Percentiles rank a stretch among this genome's conserved stretches.
Conservation (phyloP, 2,329 filamentous ascomycete genomes). For the Penicillium palitans region DNA sequence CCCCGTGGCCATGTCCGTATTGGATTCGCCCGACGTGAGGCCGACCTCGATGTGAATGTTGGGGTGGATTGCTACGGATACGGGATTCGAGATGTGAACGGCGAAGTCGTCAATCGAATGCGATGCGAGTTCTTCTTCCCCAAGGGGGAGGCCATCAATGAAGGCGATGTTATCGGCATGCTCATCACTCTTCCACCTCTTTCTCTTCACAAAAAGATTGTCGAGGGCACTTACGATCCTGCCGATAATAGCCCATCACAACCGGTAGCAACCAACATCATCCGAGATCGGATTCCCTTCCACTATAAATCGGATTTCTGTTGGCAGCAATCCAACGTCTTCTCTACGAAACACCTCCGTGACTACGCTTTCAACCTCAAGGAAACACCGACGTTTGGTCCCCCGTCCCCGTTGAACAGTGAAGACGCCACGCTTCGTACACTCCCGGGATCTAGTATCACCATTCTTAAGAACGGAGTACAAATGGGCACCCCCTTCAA, state of each 20-base stretch:
- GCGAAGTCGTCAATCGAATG: conserved; percentile 91
- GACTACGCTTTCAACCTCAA: conserved; percentile 56
- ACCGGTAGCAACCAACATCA: conserved; percentile 70
- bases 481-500: conserved; percentile 85
- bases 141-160: conserved; percentile 72
- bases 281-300: conserved; percentile 92
- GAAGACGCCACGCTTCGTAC: conserved; percentile 78
- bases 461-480: conserved; percentile 88
- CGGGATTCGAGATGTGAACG: conserved; percentile 82
- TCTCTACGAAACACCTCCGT: conserved; percentile 82
- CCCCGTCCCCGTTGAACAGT: conserved; percentile 60
- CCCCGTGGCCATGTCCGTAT: conserved; percentile 50
- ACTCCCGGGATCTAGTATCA: conserved; percentile 80
- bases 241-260: conserved; percentile 62
- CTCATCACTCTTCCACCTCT: conserved; percentile 90
- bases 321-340: conserved; percentile 68
- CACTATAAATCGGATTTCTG: conserved; percentile 91
- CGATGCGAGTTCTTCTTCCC: conserved; percentile 88
- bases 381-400: conserved; percentile 48
- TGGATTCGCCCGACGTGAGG: conserved; percentile 49
- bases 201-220: conserved; percentile 80
- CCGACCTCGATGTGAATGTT: conserved; percentile 57
- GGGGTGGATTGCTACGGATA: conserved; percentile 96
- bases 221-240: conserved; percentile 83
- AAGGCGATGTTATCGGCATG: conserved; percentile 91